Percentiles rank a stretch among this genome's conserved stretches.
phyloP scores from a whole-genome alignment of 768 basidiomycete species.

The Leccinum imitatum region DNA sequence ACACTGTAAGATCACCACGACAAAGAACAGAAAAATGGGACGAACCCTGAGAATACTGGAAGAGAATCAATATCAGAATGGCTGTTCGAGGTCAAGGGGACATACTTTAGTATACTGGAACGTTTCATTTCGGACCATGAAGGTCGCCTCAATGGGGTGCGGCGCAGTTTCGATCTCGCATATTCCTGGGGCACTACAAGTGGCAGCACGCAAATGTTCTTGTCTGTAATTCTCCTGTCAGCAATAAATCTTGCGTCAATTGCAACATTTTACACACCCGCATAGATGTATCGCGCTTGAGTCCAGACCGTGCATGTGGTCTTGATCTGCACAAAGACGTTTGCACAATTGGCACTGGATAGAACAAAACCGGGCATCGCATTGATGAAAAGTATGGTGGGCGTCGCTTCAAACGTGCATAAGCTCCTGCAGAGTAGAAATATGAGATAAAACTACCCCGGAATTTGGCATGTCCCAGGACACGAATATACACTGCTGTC shows the following conservation, averaged over 20 bases:
- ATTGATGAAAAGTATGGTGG: constrained; percentile 46
- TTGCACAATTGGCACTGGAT: constrained; percentile 51
- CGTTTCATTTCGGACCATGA: constrained; percentile 56
- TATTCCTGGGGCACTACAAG: constrained; percentile 21
- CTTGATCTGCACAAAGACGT: constrained; percentile 11
- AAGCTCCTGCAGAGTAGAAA: not conserved
- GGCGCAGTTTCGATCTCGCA: constrained; percentile 61
- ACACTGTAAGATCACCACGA: too few relatives aligned
- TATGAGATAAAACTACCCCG: constrained; percentile 34
- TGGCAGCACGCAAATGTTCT: constrained; percentile 45
- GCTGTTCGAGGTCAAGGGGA: not conserved
- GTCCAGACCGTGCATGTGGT: constrained; percentile 55
- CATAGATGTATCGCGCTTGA: constrained; percentile 48
- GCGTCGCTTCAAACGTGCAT: constrained; percentile 37
- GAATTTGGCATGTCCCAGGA: constrained; percentile 39
- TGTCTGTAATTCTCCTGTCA: constrained; percentile 38
- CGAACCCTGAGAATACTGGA: too few relatives aligned
- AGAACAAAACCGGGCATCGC: constrained; percentile 54
- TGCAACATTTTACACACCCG: constrained; percentile 39
- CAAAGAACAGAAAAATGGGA: too few relatives aligned
- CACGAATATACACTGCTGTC: constrained; percentile 42
- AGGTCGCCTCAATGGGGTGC: constrained; percentile 60
- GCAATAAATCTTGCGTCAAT: not conserved
- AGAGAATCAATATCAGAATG: not conserved
- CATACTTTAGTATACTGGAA: constrained; percentile 65